Evolutionary conservation across 148 eudicot species (phyloP).

Genomic region (Selenicereus undatus): DNA sequence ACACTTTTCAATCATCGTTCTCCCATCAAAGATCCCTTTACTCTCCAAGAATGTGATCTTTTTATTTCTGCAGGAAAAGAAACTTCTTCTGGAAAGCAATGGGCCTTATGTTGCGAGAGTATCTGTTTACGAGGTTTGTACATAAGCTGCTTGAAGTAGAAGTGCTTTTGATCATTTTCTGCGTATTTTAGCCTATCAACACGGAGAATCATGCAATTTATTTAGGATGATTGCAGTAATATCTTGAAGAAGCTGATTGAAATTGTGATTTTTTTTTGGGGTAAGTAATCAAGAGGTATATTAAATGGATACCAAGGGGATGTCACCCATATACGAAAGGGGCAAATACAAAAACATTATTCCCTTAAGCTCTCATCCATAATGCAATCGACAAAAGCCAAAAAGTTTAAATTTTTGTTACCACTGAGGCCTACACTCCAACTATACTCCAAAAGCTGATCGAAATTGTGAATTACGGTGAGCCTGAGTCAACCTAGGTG

Average conservation of each 20-base stretch:
- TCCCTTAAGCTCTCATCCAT: too few species aligned
- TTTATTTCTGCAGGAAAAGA: conserved; percentile 61
- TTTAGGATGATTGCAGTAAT: not conserved
- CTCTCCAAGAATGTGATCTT: not conserved
- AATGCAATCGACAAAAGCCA: too few species aligned
- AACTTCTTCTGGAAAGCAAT: conserved; percentile 76
- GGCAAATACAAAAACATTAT: too few species aligned
- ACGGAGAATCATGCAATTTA: not conserved
- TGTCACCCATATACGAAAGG: too few species aligned
- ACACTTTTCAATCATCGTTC: not conserved
- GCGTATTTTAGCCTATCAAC: not conserved
- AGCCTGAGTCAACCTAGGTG: not conserved
- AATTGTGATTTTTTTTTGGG: too few species aligned
- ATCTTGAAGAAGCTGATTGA: not conserved
- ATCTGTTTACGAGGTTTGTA: conserved; percentile 79
- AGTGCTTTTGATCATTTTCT: not conserved
- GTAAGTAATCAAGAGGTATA: too few species aligned
- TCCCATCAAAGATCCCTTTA: not conserved
- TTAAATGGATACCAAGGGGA: too few species aligned
- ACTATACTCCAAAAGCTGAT: too few species aligned
- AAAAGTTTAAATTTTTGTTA: too few species aligned
- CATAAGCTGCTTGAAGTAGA: not conserved
- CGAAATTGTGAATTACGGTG: not conserved
- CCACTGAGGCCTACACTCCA: too few species aligned
- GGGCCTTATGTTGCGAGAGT: conserved; percentile 86